Evolutionary conservation across 75 land plant genomes (phyloP), one percentile per base, ranked within the genome.

Genomic region (Pinus albicaulis): DNA sequence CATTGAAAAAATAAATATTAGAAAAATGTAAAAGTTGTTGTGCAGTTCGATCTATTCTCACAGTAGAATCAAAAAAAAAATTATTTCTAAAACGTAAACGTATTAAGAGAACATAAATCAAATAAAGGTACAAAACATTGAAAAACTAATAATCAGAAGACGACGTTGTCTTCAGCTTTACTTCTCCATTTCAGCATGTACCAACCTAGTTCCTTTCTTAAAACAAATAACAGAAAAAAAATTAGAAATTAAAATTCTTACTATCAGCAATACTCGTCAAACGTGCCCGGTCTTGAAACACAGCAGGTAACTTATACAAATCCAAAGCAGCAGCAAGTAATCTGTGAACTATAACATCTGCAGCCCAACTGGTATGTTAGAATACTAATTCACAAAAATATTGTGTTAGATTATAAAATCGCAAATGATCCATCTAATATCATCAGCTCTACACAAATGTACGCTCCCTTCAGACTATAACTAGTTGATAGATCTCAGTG

Each of bases 341-440:
- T 44, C 98, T 80, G 77, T 97, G 99, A 34, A 97, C 99, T 66
- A 97, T 85, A 19, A 97, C 99, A 92, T 97, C 99, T 97, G 90
- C 83, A 81, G 64, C n/a, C 56, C 24, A 76, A 24, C 34, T 16
- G 10, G 76, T 38, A 71, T 16, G 38, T 68, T 68, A 68, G 71
- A 41, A 38, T 68, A 22, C 24, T n/a, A 1, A 48, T 48, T 11
- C 53, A 10, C 64, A 22, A 22, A 12, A 22, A 62, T 62, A 11
- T 75, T 23, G 28, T 16, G 38, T 68, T 68, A 68, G 71, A 41
- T 68, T 68, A 22, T 13, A 20, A 1, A 68, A 68, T 41, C 20
- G n/a, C 19, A 68, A 41, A 41, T 68, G 52, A 68, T n/a, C 48
- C 13, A 19, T 41, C 23, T 41, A 5, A 16, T 2, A 41, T 13